Conservation (phyloP, 768 basidiomycete species). For the Leccinum imitatum region DNA sequence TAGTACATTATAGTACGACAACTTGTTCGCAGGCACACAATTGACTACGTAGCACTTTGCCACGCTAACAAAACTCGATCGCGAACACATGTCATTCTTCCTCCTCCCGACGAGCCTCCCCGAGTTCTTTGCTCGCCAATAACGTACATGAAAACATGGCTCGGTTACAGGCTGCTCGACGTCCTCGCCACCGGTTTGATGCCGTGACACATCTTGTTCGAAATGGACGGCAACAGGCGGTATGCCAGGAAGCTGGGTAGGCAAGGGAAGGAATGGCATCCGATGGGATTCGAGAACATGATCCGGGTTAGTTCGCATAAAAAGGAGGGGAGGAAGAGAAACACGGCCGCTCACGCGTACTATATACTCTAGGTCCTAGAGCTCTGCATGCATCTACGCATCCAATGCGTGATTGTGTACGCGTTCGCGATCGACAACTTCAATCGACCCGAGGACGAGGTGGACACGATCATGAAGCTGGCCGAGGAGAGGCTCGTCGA, state of each 20-base stretch:
- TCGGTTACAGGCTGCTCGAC: constrained; percentile 50
- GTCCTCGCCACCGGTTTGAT: constrained; percentile 81
- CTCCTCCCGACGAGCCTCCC: constrained; percentile 3
- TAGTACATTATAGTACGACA: too few relatives aligned
- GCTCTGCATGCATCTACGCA: constrained; percentile 74
- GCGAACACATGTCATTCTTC: not conserved
- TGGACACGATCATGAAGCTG: constrained; percentile 83
- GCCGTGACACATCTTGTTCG: constrained; percentile 88
- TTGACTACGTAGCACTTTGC: not conserved
- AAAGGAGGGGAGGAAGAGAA: too few relatives aligned
- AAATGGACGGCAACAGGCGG: constrained; percentile 96
- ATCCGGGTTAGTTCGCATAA: constrained; percentile 64
- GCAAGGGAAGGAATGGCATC: constrained; percentile 75
- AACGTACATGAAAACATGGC: constrained; percentile 22
- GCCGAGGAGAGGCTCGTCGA: constrained; percentile 50
- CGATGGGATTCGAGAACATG: constrained; percentile 78
- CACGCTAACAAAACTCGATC: not conserved
- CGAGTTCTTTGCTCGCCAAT: constrained; percentile 11
- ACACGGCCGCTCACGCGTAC: not conserved
- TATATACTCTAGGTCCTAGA: constrained; percentile 66
- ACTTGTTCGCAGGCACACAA: too few relatives aligned
- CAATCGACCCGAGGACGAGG: constrained; percentile 81
- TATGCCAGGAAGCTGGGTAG: constrained; percentile 74
- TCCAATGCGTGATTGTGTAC: constrained; percentile 89
- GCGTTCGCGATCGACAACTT: constrained; percentile 99